Evolutionary conservation across 192 early-diverging fungal genomes (phyloP).

Genomic region (Backusella liffmaniae): DNA sequence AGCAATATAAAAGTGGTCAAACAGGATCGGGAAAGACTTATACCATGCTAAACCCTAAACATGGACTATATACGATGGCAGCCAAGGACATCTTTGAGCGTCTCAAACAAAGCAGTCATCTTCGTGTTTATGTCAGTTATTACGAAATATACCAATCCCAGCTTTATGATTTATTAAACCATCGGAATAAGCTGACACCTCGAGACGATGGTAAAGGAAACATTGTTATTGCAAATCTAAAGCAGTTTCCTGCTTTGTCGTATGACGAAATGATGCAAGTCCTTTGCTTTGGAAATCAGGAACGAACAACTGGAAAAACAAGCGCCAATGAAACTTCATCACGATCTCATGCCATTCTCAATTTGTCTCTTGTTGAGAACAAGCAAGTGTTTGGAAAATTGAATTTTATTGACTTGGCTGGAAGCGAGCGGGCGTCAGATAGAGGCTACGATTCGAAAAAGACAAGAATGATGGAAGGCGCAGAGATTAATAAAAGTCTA

Average conservation of each 20-base stretch:
- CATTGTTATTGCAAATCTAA: constrained; percentile 83
- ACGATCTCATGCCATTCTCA: constrained; percentile 94
- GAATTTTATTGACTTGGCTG: constrained; percentile 96
- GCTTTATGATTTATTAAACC: constrained; percentile 90
- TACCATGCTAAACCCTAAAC: constrained; percentile 90
- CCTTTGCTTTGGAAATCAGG: constrained; percentile 87
- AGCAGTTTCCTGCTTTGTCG: constrained; percentile 79
- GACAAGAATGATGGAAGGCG: constrained; percentile 91
- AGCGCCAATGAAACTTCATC: constrained; percentile 95
- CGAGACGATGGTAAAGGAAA: constrained; percentile 95
- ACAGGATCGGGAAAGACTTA: constrained; percentile 88
- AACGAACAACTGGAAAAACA: constrained; percentile 90
- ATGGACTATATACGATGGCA: constrained; percentile 92
- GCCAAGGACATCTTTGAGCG: constrained; percentile 87
- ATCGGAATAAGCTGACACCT: constrained; percentile 85
- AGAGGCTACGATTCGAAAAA: constrained; percentile 64
- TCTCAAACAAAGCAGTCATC: constrained; percentile 63
- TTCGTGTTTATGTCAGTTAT: constrained; percentile 83
- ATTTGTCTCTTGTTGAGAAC: constrained; percentile 68
- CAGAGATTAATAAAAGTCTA: constrained; percentile 97
- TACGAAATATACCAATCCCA: constrained; percentile 98
- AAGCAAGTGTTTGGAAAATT: constrained; percentile 73
- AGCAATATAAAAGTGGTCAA: constrained; percentile 60
- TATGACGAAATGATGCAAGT: constrained; percentile 85
- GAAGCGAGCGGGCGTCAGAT: constrained; percentile 96